Evolutionary conservation across 2,329 filamentous ascomycete genomes (phyloP).

Genomic region (Stenocarpella maydis): DNA sequence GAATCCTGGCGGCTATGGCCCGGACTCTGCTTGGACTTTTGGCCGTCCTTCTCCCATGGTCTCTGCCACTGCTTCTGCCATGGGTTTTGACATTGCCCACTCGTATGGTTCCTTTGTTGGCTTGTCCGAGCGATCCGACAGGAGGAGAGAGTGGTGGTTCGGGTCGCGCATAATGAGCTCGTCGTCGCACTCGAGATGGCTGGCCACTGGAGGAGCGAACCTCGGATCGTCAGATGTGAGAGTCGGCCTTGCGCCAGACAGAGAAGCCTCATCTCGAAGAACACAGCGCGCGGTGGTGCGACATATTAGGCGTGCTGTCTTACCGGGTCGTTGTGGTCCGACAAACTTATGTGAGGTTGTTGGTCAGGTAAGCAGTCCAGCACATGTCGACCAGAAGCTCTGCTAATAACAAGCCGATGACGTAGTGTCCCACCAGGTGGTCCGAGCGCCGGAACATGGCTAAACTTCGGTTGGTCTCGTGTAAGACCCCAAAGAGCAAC

Average conservation of each 20-base stretch:
- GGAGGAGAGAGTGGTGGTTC: background rate
- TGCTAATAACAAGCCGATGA: constrained; percentile 22
- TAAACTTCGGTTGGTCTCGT: constrained; percentile 26
- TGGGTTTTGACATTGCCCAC: constrained; percentile 6
- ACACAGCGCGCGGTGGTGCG: background rate
- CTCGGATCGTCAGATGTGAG: constrained; percentile 28
- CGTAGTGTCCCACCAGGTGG: constrained; percentile 21
- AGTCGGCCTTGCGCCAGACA: constrained; percentile 27
- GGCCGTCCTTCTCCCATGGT: background rate
- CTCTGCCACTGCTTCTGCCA: constrained; percentile 34
- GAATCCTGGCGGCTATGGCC: background rate
- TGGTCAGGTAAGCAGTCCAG: background rate
- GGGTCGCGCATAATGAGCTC: background rate
- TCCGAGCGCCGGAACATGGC: constrained; percentile 14
- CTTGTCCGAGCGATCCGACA: constrained; percentile 14
- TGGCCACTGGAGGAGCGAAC: constrained; percentile 7
- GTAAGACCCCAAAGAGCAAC: background rate
- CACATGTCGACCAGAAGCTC: constrained; percentile 16
- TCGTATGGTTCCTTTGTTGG: constrained; percentile 4
- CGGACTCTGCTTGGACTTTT: background rate
- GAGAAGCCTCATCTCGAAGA: constrained; percentile 32
- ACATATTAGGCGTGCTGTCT: constrained; percentile 23
- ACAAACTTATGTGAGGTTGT: background rate
- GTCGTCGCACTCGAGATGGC: background rate
- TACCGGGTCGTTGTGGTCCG: background rate